Evolutionary conservation across 164 flowering plant genomes (phyloP), one percentile per base, ranked within the genome.

Genomic region (Umbellularia californica): DNA sequence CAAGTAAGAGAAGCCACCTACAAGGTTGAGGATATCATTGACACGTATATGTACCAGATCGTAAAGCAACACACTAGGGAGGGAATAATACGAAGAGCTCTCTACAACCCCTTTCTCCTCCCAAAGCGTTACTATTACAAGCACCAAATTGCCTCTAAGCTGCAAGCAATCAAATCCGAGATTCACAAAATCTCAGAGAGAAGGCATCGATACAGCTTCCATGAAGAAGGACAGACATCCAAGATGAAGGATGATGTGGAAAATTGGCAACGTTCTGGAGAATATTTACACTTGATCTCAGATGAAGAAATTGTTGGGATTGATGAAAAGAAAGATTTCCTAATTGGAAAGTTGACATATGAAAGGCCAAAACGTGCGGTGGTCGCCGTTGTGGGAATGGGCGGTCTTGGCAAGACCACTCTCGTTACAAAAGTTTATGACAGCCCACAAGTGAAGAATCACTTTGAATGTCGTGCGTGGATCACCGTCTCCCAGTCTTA

Each of bases 251-350:
- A 19, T 58, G 63, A 17, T 58, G 63, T 0, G 3, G 63, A 58
- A n/a, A 13, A 58, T 5, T 58, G 63, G 63, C 63, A 58, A n/a
- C 63, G 63, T 17, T 17, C 19, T 19, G 5, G 19, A 58, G 63
- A 17, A 12, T 15, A 17, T n/a, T 12, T n/a, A 17, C 63, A 3
- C 22, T 64, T 50, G 14, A 69, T 69, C 58, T 1, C 79, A 0
- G 89, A 85, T 10, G 67, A 64, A 11, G 67, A 64, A 10, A 64
- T 64, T 7, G 67, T 47, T 81, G 91, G 91, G 2, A 77, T 88
- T 65, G 84, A 83, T 2, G 78, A 77, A 25, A 33, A 69, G 28
- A 78, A 7, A 65, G 77, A 74, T n/a, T 50, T 27, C 30, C 52
- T 88, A 28, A 23, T 82, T 0, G 28, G 71, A 19, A 77, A 80